Evolutionary conservation across 73 alveolate species (phyloP).

Genomic region (Effrenium voratum): DNA sequence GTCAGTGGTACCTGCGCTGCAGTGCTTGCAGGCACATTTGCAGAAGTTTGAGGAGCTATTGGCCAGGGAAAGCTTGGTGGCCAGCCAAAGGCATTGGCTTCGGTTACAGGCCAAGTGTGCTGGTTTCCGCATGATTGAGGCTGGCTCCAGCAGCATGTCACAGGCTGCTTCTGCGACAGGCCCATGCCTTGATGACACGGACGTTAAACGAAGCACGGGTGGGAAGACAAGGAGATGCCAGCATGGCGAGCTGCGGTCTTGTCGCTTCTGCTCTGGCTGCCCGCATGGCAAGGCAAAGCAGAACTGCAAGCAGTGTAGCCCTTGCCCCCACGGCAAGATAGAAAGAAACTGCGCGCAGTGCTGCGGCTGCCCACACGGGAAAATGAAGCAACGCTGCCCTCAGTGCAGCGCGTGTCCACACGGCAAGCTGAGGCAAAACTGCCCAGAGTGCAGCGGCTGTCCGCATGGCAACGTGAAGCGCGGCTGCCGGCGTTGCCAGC

Average conservation of each 20-base stretch:
- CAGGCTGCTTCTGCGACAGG: background rate
- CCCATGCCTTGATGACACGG: background rate
- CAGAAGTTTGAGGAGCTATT: background rate
- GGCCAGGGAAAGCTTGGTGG: background rate
- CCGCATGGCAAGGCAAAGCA: background rate
- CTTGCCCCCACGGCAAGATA: background rate
- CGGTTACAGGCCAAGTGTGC: background rate
- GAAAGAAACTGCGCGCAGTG: background rate
- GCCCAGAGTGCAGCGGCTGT: constrained; percentile 38
- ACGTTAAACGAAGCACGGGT: background rate
- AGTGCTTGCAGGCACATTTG: background rate
- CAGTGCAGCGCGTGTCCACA: constrained; percentile 54
- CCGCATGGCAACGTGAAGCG: background rate
- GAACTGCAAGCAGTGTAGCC: background rate
- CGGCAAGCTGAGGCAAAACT: constrained; percentile 7
- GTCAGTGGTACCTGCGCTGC: background rate
- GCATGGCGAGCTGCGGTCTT: background rate
- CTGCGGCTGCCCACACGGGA: constrained; percentile 24
- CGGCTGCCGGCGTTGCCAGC: background rate
- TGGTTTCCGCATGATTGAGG: background rate
- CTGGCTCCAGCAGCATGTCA: background rate
- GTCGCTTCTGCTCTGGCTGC: background rate
- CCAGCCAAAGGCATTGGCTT: constrained; percentile 7
- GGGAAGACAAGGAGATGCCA: background rate
- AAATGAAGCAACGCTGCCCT: background rate